phyloP scores from a whole-genome alignment of 306 rosid species.

The Cicer judaicum region DNA sequence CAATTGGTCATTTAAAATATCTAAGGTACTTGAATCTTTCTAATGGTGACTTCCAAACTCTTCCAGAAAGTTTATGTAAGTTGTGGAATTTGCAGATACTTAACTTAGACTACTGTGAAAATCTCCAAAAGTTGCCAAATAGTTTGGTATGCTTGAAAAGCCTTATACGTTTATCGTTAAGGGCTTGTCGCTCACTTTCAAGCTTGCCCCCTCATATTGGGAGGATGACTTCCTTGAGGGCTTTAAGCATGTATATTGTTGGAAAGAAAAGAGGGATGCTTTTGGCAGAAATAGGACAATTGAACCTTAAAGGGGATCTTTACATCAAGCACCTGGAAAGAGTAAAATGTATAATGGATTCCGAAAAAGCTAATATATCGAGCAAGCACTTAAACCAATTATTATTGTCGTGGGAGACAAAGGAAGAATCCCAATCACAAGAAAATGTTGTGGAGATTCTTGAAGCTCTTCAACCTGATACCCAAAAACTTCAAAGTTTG shows the following conservation, averaged over 20 bases:
- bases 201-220: slow-evolving; percentile 12
- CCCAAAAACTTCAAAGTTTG: slow-evolving; percentile 2
- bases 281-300: slow-evolving; percentile 25
- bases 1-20: slow-evolving; percentile 7
- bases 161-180: slow-evolving; percentile 20
- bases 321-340: slow-evolving; percentile 29
- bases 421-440: not conserved
- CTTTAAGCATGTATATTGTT: slow-evolving; percentile 5
- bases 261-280: slow-evolving; percentile 24
- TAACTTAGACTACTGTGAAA: rapidly evolving
- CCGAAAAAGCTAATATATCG: slow-evolving; percentile 30
- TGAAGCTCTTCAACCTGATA: slow-evolving; percentile 38
- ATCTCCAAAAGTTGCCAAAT: not conserved
- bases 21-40: slow-evolving; percentile 40
- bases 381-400: not conserved
- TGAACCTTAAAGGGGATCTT: slow-evolving; percentile 36
- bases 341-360: slow-evolving; percentile 8
- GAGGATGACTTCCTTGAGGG: slow-evolving; percentile 10
- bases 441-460: slow-evolving; percentile 36
- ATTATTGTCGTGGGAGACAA: not conserved
- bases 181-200: rapidly evolving
- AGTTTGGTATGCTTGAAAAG: not conserved
- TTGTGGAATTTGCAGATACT: slow-evolving; percentile 31
- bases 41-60: rapidly evolving
- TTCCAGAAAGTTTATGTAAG: slow-evolving; percentile 9